These are phyloP conservation scores for Coniella vitis DNA, from an alignment of 2,329 filamentous ascomycete genomes.

Conservation along the genomic window DNA sequence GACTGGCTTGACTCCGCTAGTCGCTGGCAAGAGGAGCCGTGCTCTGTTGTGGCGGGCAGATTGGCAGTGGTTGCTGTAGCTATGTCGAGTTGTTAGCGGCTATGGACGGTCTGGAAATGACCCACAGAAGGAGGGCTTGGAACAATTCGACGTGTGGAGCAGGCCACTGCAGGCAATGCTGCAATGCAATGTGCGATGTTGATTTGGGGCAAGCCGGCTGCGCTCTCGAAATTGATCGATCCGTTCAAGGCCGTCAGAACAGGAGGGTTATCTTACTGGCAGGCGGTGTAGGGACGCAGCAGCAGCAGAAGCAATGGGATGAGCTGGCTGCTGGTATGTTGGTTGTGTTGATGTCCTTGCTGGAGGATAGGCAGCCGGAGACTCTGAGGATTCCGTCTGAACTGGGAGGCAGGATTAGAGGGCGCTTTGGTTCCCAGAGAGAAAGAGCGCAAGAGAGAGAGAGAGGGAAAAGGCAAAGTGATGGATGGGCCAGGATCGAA, in stretches of 20 bases:
- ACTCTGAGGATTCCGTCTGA: constrained; percentile 8
- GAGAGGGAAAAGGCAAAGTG: not conserved
- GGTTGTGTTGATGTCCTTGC: no score
- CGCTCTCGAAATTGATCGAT: no score
- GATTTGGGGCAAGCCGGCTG: not conserved
- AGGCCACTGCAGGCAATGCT: constrained; percentile 15
- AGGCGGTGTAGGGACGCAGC: not conserved
- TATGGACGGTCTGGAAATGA: constrained; percentile 5
- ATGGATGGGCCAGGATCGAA: constrained; percentile 6
- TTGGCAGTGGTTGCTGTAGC: constrained; percentile 8
- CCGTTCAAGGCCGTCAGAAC: no score
- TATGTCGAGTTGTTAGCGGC: constrained; percentile 15
- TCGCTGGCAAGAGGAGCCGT: not conserved
- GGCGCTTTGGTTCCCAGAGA: constrained; percentile 1
- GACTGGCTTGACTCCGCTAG: not conserved
- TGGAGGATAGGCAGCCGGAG: constrained; percentile 2
- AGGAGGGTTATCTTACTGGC: constrained; percentile 13
- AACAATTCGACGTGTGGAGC: constrained; percentile 7
- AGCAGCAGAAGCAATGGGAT: not conserved
- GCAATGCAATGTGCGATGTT: constrained; percentile 14
- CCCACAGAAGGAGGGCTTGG: constrained; percentile 9
- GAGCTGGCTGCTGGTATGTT: not conserved
- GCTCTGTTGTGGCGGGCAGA: no score
- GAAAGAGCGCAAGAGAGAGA: constrained; percentile 8
- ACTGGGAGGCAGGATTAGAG: constrained; percentile 9